A percentile compares a stretch with the other conserved stretches of the same genome.
These are phyloP conservation scores for Senecio squalidus DNA, from an alignment of 140 eudicot species.

Conservation along the genomic window DNA sequence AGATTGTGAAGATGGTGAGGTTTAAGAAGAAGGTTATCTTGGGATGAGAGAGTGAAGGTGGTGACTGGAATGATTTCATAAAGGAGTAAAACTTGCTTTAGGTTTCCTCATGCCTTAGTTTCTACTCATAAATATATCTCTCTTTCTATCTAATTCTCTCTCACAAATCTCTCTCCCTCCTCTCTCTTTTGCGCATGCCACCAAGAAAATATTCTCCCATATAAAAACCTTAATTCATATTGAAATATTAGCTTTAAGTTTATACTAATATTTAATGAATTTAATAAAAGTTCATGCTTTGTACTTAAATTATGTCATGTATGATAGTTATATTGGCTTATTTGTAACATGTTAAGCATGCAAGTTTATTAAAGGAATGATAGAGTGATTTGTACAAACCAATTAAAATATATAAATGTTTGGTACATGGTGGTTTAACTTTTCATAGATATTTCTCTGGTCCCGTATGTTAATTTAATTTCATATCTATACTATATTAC, in stretches of 20 bases:
- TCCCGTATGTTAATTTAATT: too few species aligned
- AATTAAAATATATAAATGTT: slow-evolving; percentile 2
- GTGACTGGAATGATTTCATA: slow-evolving; percentile 63
- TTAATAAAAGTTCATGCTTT: slow-evolving; percentile 20
- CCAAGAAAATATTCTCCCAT: slow-evolving; percentile 19
- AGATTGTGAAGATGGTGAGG: slow-evolving; percentile 28
- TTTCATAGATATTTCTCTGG: background rate
- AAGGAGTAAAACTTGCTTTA: slow-evolving; percentile 61
- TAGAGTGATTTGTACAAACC: slow-evolving; percentile 17
- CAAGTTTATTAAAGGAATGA: slow-evolving; percentile 21
- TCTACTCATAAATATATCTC: slow-evolving; percentile 48
- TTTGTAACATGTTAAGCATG: slow-evolving; percentile 35
- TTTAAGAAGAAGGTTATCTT: slow-evolving; percentile 46
- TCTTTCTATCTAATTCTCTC: too few species aligned
- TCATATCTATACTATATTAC: too few species aligned
- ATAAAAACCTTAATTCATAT: background rate
- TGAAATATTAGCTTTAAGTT: slow-evolving; percentile 10
- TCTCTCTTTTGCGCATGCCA: slow-evolving; percentile 27
- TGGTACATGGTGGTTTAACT: slow-evolving; percentile 11
- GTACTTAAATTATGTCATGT: slow-evolving; percentile 11
- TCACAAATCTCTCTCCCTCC: slow-evolving; percentile 7
- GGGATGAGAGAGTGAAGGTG: slow-evolving; percentile 40
- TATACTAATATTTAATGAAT: slow-evolving; percentile 8
- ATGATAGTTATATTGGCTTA: slow-evolving; percentile 37
- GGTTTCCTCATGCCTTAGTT: slow-evolving; percentile 63